Conservation (phyloP, 345 rosid genomes). For the Pelargonium nanum region DNA sequence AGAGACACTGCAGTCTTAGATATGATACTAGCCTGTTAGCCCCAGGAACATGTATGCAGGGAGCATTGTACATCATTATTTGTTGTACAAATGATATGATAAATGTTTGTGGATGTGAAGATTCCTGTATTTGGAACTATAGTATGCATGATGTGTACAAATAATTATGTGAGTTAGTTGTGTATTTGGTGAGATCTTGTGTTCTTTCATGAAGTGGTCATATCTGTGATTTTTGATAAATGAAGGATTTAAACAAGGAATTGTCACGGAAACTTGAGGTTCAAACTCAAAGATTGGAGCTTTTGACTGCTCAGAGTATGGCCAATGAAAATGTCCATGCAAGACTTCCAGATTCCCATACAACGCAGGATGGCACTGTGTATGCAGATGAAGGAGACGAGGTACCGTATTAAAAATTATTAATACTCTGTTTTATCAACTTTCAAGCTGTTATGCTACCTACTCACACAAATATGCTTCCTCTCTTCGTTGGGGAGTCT, state of each 20-base stretch:
- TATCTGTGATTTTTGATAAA: slow-evolving; percentile 7
- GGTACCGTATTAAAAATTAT: slow-evolving; percentile 32
- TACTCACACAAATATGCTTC: not conserved
- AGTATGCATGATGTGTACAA: not conserved
- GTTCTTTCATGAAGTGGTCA: not conserved
- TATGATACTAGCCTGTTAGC: no score
- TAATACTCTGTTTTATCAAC: not conserved
- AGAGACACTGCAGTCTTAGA: no score
- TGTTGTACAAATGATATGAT: not conserved
- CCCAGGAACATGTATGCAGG: not conserved
- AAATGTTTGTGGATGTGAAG: no score
- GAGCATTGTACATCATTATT: not conserved
- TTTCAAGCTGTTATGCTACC: not conserved
- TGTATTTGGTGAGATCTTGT: not conserved
- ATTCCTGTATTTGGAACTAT: not conserved
- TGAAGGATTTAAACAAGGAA: slow-evolving; percentile 79
- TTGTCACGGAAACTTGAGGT: slow-evolving; percentile 71
- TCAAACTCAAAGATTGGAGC: slow-evolving; percentile 93
- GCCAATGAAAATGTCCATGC: slow-evolving; percentile 34
- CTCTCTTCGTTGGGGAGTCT: not conserved
- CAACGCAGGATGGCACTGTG: slow-evolving; percentile 39
- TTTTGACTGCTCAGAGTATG: slow-evolving; percentile 77
- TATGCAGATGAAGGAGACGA: slow-evolving; percentile 99
- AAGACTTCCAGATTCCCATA: slow-evolving; percentile 41
- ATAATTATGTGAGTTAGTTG: not conserved